phyloP scores from a whole-genome alignment of 176 grass and related monocot species.

The Oryza glumipatula region DNA sequence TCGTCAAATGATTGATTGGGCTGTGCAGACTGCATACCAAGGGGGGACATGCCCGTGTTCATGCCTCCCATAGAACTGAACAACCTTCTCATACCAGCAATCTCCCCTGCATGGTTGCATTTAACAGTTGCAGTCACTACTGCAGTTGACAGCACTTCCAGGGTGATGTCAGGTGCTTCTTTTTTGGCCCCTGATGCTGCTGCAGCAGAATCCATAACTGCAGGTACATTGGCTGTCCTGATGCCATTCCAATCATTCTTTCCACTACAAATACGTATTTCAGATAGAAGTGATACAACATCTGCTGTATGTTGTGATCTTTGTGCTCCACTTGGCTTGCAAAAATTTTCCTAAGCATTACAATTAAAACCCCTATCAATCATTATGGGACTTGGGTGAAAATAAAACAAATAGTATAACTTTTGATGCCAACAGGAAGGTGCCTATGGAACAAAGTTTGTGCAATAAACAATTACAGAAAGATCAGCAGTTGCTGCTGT shows the following conservation, averaged over 20 bases:
- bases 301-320: conserved; percentile 97
- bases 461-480: conserved; percentile 2
- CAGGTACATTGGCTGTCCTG: conserved; percentile 92
- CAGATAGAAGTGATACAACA: conserved; percentile 98
- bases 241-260: conserved; percentile 99
- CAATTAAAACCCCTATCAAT: conserved; percentile 29
- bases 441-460: conserved; percentile 18
- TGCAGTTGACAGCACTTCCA: conserved; percentile 98
- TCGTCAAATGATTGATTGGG: conserved; percentile 85
- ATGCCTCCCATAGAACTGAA: conserved; percentile 96
- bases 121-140: conserved; percentile 95
- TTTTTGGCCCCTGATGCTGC: conserved; percentile 98
- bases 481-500: conserved; percentile 22
- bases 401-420: conserved; percentile 32
- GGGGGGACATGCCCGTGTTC: conserved; percentile 64
- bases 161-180: conserved; percentile 79
- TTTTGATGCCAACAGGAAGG: conserved; percentile 20
- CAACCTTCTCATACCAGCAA: conserved; percentile 97
- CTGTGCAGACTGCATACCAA: conserved; percentile 56
- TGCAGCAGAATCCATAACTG: conserved; percentile 96
- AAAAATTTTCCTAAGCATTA: conserved; percentile 86
- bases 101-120: conserved; percentile 98
- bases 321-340: conserved; percentile 95
- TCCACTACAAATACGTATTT: conserved; percentile 95
- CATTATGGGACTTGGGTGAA: conserved; percentile 12